Conservation (phyloP, 352 stramenopile species). For the Phytopythium mirpurense region DNA sequence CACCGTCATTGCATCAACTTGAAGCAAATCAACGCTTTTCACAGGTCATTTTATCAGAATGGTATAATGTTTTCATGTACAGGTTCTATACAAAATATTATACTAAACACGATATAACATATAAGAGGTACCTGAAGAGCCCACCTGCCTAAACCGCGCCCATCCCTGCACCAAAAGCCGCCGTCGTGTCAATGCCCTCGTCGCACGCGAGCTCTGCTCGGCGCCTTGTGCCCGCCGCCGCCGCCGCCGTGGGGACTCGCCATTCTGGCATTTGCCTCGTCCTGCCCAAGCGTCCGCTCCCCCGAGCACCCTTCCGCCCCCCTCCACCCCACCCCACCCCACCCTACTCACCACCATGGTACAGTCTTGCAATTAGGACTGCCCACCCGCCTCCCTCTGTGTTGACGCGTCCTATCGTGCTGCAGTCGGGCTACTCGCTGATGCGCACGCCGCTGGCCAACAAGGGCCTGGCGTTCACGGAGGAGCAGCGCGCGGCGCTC, state of each 20-base stretch:
- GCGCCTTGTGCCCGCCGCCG: no score
- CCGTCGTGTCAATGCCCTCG: no score
- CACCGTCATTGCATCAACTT: neutral
- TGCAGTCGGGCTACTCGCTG: slow-evolving; percentile 40
- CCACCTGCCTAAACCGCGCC: no score
- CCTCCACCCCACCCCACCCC: neutral
- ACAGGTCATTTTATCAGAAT: neutral
- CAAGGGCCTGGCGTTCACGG: slow-evolving; percentile 92
- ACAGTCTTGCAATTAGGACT: neutral
- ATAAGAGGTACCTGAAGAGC: no score
- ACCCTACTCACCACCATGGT: slow-evolving; percentile 4
- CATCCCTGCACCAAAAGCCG: no score
- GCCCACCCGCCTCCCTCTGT: no score
- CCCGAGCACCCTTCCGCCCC: neutral
- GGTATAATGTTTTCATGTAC: neutral
- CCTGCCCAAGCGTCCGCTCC: slow-evolving; percentile 4
- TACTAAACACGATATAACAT: no score
- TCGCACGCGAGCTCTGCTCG: no score
- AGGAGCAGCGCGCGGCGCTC: slow-evolving; percentile 82
- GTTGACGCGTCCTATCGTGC: neutral
- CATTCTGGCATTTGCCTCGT: slow-evolving; percentile 27
- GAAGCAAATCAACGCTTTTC: neutral
- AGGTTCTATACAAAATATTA: neutral
- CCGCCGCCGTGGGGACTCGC: neutral
- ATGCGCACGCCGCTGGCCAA: slow-evolving; percentile 88